A percentile compares a stretch with the other conserved stretches of the same genome.
These are phyloP conservation scores for Phytopythium montanum DNA, from an alignment of 352 stramenopile genomes.

Conservation along the genomic window DNA sequence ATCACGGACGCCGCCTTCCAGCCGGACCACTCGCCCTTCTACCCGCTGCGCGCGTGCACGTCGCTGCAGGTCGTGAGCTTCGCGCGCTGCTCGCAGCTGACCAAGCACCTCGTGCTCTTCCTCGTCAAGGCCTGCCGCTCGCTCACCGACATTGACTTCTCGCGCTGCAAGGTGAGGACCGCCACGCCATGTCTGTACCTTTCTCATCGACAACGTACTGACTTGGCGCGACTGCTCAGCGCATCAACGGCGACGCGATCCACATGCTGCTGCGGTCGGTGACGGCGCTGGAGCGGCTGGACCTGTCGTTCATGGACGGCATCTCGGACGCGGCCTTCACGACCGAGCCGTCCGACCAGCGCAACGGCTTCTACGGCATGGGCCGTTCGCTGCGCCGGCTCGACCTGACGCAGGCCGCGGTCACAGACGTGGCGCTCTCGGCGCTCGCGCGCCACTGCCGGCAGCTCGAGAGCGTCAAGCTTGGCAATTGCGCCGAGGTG, in stretches of 20 bases:
- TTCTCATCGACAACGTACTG: neutral
- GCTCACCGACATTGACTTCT: constrained; percentile 77
- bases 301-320: constrained; percentile 83
- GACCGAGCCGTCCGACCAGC: constrained; percentile 34
- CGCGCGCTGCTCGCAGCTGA: constrained; percentile 81
- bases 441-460: constrained; percentile 61
- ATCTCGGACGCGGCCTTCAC: constrained; percentile 65
- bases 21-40: constrained; percentile 71
- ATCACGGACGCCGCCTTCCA: constrained; percentile 88
- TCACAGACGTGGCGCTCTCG: constrained; percentile 68
- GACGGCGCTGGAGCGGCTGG: constrained; percentile 57
- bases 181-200: neutral
- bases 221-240: constrained; percentile 15
- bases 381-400: constrained; percentile 41
- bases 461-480: constrained; percentile 59
- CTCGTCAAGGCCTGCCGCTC: constrained; percentile 75
- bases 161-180: constrained; percentile 63
- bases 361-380: constrained; percentile 44
- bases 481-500: constrained; percentile 74
- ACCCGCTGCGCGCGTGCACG: constrained; percentile 62
- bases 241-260: constrained; percentile 76
- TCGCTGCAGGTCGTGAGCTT: constrained; percentile 79
- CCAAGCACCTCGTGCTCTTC: constrained; percentile 67
- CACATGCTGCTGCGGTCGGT: constrained; percentile 56
- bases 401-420: constrained; percentile 69